Conservation (phyloP, 2,329 filamentous ascomycete species). For the Scorias spongiosa region DNA sequence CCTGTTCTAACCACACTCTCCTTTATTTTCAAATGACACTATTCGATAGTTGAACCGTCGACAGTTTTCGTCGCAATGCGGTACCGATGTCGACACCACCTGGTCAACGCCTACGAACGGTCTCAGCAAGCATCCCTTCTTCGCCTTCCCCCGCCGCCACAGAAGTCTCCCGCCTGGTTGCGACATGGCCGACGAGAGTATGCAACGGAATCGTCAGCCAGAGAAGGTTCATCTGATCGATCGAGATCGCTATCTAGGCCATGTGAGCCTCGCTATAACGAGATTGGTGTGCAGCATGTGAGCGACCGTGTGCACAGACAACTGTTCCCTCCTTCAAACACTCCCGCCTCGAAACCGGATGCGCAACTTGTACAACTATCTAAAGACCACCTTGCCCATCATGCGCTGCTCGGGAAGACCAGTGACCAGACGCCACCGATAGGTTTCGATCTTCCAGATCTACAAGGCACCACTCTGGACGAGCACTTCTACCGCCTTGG, state of each 20-base stretch:
- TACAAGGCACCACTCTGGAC: constrained; percentile 71
- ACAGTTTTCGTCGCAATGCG: constrained; percentile 13
- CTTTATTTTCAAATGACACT: too few relatives aligned
- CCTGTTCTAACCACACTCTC: too few relatives aligned
- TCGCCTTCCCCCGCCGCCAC: constrained; percentile 15
- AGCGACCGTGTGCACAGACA: constrained; percentile 71
- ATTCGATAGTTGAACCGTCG: too few relatives aligned
- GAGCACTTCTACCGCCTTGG: constrained; percentile 90
- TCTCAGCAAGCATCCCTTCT: constrained; percentile 23
- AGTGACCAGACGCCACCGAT: constrained; percentile 60
- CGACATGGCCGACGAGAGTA: constrained; percentile 9
- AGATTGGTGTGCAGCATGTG: constrained; percentile 87
- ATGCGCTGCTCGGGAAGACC: constrained; percentile 83
- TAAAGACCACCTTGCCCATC: constrained; percentile 64
- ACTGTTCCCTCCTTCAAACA: constrained; percentile 47
- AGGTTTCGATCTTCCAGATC: constrained; percentile 66
- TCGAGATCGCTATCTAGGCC: constrained; percentile 20
- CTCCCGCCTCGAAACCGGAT: constrained; percentile 48
- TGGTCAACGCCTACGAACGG: constrained; percentile 17
- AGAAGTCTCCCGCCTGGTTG: constrained; percentile 11
- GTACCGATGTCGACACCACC: constrained; percentile 17
- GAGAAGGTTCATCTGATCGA: constrained; percentile 2
- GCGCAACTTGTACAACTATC: constrained; percentile 64
- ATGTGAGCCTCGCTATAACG: constrained; percentile 62
- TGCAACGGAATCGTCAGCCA: constrained; percentile 7